Base-by-base conservation (phyloP, 225 moss, liverwort and hornwort species). In the Sphagnum tenellum region DNA sequence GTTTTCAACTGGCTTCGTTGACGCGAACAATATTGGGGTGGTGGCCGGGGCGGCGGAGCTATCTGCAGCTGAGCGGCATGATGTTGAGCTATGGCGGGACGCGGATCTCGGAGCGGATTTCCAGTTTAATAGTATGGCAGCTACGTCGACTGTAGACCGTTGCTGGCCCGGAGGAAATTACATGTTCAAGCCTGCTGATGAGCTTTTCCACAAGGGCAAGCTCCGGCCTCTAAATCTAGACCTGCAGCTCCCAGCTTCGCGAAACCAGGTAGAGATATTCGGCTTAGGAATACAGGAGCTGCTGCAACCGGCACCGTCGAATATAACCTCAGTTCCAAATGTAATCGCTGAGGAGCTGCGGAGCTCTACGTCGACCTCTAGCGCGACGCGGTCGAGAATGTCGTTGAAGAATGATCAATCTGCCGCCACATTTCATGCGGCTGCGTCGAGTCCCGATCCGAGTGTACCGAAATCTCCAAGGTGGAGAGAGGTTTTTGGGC, bases 401-500 rank as follows among this genome's bases (percentile, higher is more conserved):
- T 29, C 29, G 29, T 29, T 29, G 29, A 29, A 29, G 29, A 29
- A 29, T 29, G 29, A 29, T 29, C 29, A 29, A 29, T 29, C 29
- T 29, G 29, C 29, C 29, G 29, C 29, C 29, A 29, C 29, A 29
- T 29, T 29, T 29, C 29, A 29, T 29, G 29, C 29, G 29, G 29
- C 1, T 29, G 29, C 29, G 29, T 29, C 29, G 29, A 29, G 29
- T 29, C 29, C 29, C 29, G 29, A 29, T 29, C 29, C 71, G 49
- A 70, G 81, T 69, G 48, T 76, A 45, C 80, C 91, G 0, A 91
- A 89, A 82, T 80, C 82, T 47, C 83, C 87, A 49, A 71, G 87
- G 49, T 95, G 94, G 94, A 89, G 81, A n/a, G 89, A 91, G 59
- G 87, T 95, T 0, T 88, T 95, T 44, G 91, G 89, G 3, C 77